phyloP scores from a whole-genome alignment of 768 basidiomycete genomes.

The Galerina sulciceps region DNA sequence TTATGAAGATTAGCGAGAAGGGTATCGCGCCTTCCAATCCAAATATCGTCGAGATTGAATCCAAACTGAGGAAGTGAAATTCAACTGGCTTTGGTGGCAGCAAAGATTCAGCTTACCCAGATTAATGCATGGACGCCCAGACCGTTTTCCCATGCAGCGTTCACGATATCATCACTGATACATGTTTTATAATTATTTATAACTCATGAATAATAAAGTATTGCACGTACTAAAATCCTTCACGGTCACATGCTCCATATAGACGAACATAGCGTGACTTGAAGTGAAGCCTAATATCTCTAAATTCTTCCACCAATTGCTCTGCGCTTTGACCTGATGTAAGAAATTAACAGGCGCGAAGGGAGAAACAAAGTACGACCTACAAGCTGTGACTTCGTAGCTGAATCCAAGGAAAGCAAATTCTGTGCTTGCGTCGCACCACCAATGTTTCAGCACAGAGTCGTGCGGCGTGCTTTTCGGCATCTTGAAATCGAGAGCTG shows the following conservation, averaged over 20 bases:
- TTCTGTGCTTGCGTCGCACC: constrained; percentile 67
- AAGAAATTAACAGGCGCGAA: background rate
- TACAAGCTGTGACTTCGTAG: constrained; percentile 73
- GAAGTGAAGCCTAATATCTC: constrained; percentile 61
- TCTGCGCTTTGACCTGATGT: constrained; percentile 59
- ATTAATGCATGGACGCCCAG: constrained; percentile 76
- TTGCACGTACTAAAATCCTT: constrained; percentile 48
- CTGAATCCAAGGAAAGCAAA: constrained; percentile 82
- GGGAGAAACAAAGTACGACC: constrained; percentile 18
- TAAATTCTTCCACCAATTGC: constrained; percentile 58
- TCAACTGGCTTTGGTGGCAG: background rate
- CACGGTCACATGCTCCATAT: constrained; percentile 50
- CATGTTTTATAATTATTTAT: too few relatives aligned
- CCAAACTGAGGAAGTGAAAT: constrained; percentile 42
- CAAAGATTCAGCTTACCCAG: constrained; percentile 52
- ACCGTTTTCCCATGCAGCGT: constrained; percentile 69
- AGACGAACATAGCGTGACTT: constrained; percentile 68
- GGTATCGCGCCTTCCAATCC: constrained; percentile 56
- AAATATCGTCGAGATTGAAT: constrained; percentile 49
- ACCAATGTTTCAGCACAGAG: constrained; percentile 51
- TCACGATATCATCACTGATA: constrained; percentile 58
- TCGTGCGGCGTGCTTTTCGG: constrained; percentile 47
- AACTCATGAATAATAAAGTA: background rate
- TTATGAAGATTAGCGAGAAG: constrained; percentile 57
- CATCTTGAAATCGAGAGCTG: constrained; percentile 54